Conservation (phyloP, 1,139 yeast species). For the Zygosaccharomyces sapae region DNA sequence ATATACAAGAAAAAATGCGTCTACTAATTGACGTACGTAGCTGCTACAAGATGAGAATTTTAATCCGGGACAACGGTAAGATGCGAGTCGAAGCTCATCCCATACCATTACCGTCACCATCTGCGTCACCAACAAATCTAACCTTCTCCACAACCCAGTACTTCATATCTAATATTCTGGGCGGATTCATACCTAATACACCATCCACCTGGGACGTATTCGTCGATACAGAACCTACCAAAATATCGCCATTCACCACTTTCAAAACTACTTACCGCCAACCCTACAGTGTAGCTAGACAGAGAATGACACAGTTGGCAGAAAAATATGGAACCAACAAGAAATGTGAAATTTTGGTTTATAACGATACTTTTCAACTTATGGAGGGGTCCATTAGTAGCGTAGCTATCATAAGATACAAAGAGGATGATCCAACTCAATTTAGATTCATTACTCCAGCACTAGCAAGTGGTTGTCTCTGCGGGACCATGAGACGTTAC, state of each 20-base stretch:
- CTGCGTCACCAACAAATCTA: constrained; percentile 37
- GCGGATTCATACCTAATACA: constrained; percentile 28
- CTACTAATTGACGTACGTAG: constrained; percentile 22
- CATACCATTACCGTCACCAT: constrained; percentile 38
- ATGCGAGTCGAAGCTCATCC: constrained; percentile 49
- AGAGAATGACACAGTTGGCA: constrained; percentile 36
- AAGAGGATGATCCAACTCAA: constrained; percentile 27
- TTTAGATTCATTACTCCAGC: constrained; percentile 77
- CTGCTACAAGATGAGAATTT: constrained; percentile 59
- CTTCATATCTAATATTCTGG: constrained; percentile 24
- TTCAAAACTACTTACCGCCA: constrained; percentile 79
- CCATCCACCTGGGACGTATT: constrained; percentile 53
- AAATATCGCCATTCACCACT: constrained; percentile 73
- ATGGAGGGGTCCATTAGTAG: constrained; percentile 87
- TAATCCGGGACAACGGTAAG: constrained; percentile 47
- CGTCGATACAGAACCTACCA: constrained; percentile 51
- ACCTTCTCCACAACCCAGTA: constrained; percentile 37
- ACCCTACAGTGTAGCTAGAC: constrained; percentile 61
- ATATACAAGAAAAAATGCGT: constrained; percentile 21
- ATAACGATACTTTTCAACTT: constrained; percentile 55
- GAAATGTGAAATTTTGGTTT: constrained; percentile 64
- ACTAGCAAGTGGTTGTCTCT: constrained; percentile 71
- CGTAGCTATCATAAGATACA: constrained; percentile 56
- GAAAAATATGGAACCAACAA: constrained; percentile 40
- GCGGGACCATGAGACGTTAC: constrained; percentile 75